Conservation (phyloP, 2,329 filamentous ascomycete genomes). For the Botrytis galanthina region DNA sequence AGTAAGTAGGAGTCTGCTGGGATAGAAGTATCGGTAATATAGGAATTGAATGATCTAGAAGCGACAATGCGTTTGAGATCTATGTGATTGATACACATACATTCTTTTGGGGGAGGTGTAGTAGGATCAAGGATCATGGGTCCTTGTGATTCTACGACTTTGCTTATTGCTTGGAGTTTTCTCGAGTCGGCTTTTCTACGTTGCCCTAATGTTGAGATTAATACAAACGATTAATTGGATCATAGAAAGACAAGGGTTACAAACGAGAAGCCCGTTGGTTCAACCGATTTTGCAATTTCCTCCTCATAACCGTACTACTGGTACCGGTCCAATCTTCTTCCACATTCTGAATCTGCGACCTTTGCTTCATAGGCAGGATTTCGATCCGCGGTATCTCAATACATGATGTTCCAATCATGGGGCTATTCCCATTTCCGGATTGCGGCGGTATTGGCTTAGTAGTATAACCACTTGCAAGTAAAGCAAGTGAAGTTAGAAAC, state of each 20-base stretch:
- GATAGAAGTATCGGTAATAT: constrained; percentile 18
- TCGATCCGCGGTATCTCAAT: constrained; percentile 20
- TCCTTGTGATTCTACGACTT: background rate
- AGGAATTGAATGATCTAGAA: constrained; percentile 19
- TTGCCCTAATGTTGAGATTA: background rate
- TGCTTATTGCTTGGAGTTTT: background rate
- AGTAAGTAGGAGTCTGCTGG: constrained; percentile 35
- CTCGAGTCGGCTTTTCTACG: background rate
- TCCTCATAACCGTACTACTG: constrained; percentile 33
- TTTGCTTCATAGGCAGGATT: constrained; percentile 25
- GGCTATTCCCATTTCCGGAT: too few relatives aligned
- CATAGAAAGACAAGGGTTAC: background rate
- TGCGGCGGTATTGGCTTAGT: background rate
- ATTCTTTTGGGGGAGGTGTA: background rate
- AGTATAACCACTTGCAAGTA: background rate
- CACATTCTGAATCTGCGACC: constrained; percentile 20
- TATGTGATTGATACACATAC: constrained; percentile 12
- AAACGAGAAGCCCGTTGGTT: constrained; percentile 37
- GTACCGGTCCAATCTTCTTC: constrained; percentile 41
- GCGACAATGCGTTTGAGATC: constrained; percentile 6
- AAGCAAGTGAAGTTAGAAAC: background rate
- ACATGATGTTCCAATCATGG: background rate
- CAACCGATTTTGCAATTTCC: constrained; percentile 34
- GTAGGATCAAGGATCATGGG: background rate
- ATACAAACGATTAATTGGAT: background rate